phyloP scores from a whole-genome alignment of 225 moss, liverwort and hornwort genomes.

The Neckera pumila region DNA sequence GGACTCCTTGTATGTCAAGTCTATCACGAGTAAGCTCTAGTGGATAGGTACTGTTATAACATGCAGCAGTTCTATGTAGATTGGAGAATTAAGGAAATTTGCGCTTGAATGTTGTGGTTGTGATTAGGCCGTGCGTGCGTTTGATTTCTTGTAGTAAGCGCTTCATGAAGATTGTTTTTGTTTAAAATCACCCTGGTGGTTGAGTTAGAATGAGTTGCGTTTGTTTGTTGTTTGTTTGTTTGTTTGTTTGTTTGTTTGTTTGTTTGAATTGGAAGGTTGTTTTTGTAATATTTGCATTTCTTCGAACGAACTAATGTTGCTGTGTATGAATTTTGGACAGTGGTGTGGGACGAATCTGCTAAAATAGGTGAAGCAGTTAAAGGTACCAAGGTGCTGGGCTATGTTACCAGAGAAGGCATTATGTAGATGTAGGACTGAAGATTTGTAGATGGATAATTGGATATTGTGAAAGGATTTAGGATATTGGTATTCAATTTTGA shows the following conservation, averaged over 20 bases:
- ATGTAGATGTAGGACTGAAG: too few species aligned
- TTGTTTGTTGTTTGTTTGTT: too few species aligned
- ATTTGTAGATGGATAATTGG: too few species aligned
- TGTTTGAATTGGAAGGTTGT: too few species aligned
- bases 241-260: too few species aligned
- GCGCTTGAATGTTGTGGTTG: not conserved
- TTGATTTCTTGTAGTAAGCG: not conserved
- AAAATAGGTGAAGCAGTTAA: slow-evolving; percentile 2
- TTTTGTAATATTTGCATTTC: not conserved
- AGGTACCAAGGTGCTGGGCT: not conserved
- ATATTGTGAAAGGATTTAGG: too few species aligned
- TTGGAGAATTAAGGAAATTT: too few species aligned
- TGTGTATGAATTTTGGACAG: not conserved
- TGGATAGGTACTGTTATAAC: not conserved
- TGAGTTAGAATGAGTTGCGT: not conserved
- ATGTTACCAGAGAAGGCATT: slow-evolving; percentile 10
- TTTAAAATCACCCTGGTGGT: not conserved
- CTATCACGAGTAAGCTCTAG: not conserved
- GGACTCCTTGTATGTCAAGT: not conserved
- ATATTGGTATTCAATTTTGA: too few species aligned
- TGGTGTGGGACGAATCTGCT: not conserved
- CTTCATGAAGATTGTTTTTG: too few species aligned
- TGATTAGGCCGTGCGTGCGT: not conserved
- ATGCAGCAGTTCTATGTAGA: not conserved
- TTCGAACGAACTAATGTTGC: not conserved